Evolutionary conservation across 495 filamentous ascomycete species (phyloP), one percentile per base, ranked within the genome.

Genomic region (Penicillium egyptiacum): DNA sequence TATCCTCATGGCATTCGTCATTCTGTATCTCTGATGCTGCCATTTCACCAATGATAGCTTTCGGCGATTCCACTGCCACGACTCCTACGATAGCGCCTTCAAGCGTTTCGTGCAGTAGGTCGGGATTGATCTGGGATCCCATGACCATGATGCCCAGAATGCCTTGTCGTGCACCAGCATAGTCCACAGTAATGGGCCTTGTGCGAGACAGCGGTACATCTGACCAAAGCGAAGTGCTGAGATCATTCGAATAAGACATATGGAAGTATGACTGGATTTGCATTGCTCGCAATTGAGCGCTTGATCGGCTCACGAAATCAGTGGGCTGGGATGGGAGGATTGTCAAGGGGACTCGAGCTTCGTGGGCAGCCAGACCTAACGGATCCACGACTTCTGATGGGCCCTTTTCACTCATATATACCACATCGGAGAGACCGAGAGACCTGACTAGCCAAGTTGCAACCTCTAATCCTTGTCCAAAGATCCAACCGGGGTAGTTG

Each of bases 401-500:
- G 0, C 87, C 87, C 50, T 85, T 84, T 55, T 83, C 79, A 23
- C 87, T 90, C 83, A 89, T 88, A 70, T 91, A 91, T 25, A 92
- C 74, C 10, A 92, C 80, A 55, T 88, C 84, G 2, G 83, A 79
- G 0, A 80, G 65, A 7, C 69, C 69, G 3, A 77, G 63, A 3
- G 69, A 70, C 2, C 71, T 63, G 55, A 92, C 80, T 2, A 94
- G 72, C 47, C 85, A 83, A 20, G 77, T 75, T 0, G 92, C 76
- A 11, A 92, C 75, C 62, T 91, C 87, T 5, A 92, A 71, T 2
- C 88, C 88, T 8, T 83, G 82, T 5, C 88, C 89, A 65, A 88
- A 86, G 26, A 92, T 85, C 90, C 90, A 94, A 20, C 90, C 90
- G 2, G 89, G 85, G 12, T 86, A 88, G 68, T 95, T 94, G 66